These are phyloP conservation scores for Setaria viridis DNA, from an alignment of 202 grass and related monocot genomes.

Conservation along the genomic window DNA sequence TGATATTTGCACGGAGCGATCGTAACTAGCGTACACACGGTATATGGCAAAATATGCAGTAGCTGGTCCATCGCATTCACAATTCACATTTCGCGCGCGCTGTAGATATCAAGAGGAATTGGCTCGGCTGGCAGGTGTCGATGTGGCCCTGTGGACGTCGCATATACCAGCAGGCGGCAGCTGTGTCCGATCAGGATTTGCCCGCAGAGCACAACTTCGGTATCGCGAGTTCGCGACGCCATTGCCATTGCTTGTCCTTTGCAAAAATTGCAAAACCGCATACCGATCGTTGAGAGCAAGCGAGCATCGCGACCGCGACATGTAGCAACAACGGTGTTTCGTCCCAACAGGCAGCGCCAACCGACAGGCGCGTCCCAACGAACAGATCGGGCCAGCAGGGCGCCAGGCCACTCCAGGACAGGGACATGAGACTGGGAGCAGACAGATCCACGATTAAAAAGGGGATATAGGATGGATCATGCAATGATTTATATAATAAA, in stretches of 20 bases:
- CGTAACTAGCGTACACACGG: too few relatives aligned
- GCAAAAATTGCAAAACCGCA: neutral
- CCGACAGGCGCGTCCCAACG: neutral
- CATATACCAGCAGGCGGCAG: neutral
- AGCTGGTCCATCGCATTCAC: neutral
- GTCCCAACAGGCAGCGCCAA: neutral
- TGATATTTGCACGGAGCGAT: neutral
- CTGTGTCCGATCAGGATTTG: neutral
- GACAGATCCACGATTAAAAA: neutral
- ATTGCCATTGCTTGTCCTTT: neutral
- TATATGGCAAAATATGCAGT: neutral
- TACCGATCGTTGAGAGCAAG: neutral
- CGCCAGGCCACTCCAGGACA: conserved; percentile 6
- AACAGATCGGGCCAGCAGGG: neutral
- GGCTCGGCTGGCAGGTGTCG: neutral
- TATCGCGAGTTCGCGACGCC: neutral
- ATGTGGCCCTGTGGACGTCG: neutral
- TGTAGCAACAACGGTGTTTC: neutral
- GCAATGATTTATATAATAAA: neutral
- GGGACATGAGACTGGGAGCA: neutral
- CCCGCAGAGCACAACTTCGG: neutral
- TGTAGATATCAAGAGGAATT: neutral
- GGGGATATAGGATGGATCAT: neutral
- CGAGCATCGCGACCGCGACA: neutral
- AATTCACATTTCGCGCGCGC: neutral